Conservation (phyloP, 352 stramenopile species). For the Aphanomyces cochlioides region DNA sequence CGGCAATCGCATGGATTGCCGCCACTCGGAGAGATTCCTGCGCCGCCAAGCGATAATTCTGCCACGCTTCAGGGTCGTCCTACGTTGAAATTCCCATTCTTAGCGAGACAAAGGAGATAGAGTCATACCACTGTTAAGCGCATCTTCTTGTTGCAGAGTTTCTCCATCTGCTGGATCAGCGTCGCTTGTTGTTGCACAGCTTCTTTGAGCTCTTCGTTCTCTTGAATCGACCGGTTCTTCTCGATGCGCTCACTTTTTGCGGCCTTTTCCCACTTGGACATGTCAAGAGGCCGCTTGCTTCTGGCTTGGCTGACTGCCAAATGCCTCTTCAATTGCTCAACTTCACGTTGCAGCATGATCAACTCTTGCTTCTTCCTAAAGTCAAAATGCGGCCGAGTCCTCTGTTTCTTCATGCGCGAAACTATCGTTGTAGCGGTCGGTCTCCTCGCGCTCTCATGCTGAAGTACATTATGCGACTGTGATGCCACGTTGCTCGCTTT, state of each 20-base stretch:
- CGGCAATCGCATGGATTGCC: conserved; percentile 6
- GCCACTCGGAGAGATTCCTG: background rate
- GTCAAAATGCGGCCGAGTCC: background rate
- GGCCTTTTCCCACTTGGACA: background rate
- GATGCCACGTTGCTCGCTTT: background rate
- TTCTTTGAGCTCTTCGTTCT: background rate
- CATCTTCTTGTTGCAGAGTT: background rate
- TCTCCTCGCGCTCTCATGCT: no score
- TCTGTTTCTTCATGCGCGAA: no score
- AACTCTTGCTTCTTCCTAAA: background rate
- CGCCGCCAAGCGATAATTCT: background rate
- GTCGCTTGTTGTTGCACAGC: background rate
- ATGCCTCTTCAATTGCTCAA: conserved; percentile 2
- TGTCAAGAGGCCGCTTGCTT: background rate
- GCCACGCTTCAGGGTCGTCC: background rate
- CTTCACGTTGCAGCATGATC: background rate
- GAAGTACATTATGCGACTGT: no score
- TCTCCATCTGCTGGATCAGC: background rate
- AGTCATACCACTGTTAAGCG: background rate
- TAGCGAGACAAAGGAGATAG: no score
- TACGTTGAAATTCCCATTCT: no score
- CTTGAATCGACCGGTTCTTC: background rate
- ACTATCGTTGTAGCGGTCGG: no score
- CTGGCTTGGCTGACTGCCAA: background rate
- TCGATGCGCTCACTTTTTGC: background rate